Evolutionary conservation across 768 basidiomycete species (phyloP).

Genomic region (Lactarius quietus): DNA sequence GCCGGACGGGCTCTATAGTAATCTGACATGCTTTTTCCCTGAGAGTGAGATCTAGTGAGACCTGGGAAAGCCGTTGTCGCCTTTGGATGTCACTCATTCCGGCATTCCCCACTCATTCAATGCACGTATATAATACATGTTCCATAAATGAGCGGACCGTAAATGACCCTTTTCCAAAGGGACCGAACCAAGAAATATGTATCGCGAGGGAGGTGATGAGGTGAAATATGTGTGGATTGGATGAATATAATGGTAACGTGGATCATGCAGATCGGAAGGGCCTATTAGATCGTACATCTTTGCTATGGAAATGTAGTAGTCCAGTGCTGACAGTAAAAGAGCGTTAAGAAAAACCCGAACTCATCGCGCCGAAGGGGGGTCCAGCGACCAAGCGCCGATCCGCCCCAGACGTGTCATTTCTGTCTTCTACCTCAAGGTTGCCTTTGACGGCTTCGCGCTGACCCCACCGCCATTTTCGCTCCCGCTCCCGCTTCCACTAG

Average conservation of each 20-base stretch:
- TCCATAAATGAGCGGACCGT: constrained; percentile 2
- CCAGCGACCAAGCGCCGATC: no score
- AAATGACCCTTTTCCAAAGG: constrained; percentile 9
- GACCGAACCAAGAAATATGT: constrained; percentile 12
- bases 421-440: constrained; percentile 10
- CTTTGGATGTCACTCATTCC: neutral
- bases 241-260: constrained; percentile 17
- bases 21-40: no score
- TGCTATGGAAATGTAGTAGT: constrained; percentile 10
- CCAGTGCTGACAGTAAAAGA: neutral
- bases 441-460: constrained; percentile 10
- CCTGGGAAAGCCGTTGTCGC: no score
- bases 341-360: neutral
- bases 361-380: no score
- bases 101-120: neutral
- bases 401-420: neutral
- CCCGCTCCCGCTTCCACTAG: neutral
- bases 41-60: no score
- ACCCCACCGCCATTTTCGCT: constrained; percentile 13
- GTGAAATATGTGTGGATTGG: neutral
- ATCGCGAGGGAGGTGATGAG: neutral
- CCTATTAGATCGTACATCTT: constrained; percentile 22
- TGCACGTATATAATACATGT: constrained; percentile 13
- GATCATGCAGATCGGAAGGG: constrained; percentile 15
- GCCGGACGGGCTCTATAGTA: no score